Evolutionary conservation across 495 filamentous ascomycete species (phyloP).

Genomic region (Lineolata rhizophorae): DNA sequence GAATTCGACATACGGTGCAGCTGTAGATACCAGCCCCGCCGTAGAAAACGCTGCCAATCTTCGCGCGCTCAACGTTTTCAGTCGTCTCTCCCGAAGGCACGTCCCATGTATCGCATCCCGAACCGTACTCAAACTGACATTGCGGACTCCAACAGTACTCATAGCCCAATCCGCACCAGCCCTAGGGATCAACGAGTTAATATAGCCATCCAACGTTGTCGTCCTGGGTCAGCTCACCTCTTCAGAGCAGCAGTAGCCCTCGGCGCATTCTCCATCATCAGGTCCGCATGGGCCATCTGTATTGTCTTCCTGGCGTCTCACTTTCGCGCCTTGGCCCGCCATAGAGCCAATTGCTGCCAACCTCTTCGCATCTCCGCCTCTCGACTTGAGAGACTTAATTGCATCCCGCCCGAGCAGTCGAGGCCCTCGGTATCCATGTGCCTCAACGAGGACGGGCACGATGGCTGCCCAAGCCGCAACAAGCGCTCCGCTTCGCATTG

Average conservation of each 20-base stretch:
- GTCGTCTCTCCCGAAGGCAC: not conserved
- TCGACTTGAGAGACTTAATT: too few relatives aligned
- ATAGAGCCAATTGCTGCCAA: not conserved
- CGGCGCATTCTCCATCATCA: not conserved
- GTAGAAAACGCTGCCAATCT: not conserved
- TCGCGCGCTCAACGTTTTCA: not conserved
- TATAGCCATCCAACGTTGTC: not conserved
- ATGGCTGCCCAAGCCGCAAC: too few relatives aligned
- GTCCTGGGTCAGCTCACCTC: not conserved
- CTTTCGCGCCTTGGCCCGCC: too few relatives aligned
- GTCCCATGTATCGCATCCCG: not conserved
- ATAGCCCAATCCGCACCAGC: not conserved
- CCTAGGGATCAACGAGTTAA: not conserved
- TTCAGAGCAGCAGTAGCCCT: not conserved
- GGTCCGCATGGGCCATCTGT: not conserved
- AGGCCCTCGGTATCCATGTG: too few relatives aligned
- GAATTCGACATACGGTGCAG: slow-evolving; percentile 36
- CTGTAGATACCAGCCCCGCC: slow-evolving; percentile 37
- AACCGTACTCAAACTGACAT: not conserved
- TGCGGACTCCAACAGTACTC: not conserved
- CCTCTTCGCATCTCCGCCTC: too few relatives aligned
- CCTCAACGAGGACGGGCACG: too few relatives aligned
- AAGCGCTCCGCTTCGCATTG: too few relatives aligned
- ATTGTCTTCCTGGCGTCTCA: not conserved
- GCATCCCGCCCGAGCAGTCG: too few relatives aligned